Evolutionary conservation across 768 basidiomycete species (phyloP).

Genomic region (Russula virescens): DNA sequence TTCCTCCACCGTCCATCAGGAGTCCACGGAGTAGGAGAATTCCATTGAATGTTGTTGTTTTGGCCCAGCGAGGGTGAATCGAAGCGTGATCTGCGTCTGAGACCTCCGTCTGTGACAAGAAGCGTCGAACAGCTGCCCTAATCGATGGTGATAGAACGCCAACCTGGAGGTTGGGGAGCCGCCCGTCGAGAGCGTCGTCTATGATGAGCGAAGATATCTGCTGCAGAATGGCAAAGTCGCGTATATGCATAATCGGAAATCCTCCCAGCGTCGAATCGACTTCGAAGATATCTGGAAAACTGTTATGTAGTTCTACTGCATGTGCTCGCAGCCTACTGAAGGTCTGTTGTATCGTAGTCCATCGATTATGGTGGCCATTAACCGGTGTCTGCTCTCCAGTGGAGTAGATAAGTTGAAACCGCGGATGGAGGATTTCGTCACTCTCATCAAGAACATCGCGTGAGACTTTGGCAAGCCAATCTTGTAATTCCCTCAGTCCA

Average conservation of each 20-base stretch:
- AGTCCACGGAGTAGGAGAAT: constrained; percentile 43
- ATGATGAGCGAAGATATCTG: neutral
- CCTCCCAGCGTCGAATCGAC: neutral
- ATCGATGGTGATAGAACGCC: neutral
- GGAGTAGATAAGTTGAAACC: constrained; percentile 46
- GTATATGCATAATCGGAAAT: constrained; percentile 5
- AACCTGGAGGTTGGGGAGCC: neutral
- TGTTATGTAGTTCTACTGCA: neutral
- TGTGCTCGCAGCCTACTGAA: constrained; percentile 30
- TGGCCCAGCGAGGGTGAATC: neutral
- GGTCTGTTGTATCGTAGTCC: constrained; percentile 38
- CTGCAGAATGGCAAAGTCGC: neutral
- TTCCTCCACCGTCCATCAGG: constrained; percentile 32
- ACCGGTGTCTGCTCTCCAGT: constrained; percentile 34
- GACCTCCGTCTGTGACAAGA: constrained; percentile 2
- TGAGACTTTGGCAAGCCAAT: neutral
- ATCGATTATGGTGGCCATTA: constrained; percentile 40
- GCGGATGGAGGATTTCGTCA: constrained; percentile 38
- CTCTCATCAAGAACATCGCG: constrained; percentile 19
- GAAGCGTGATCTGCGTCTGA: neutral
- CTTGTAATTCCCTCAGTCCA: neutral
- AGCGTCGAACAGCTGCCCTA: neutral
- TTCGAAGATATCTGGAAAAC: neutral
- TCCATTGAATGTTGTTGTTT: constrained; percentile 30
- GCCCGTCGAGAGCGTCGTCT: neutral